Percentiles rank a stretch among this genome's conserved stretches.
Conservation (phyloP, 2,329 filamentous ascomycete species). For the Sclerotinia minor region DNA sequence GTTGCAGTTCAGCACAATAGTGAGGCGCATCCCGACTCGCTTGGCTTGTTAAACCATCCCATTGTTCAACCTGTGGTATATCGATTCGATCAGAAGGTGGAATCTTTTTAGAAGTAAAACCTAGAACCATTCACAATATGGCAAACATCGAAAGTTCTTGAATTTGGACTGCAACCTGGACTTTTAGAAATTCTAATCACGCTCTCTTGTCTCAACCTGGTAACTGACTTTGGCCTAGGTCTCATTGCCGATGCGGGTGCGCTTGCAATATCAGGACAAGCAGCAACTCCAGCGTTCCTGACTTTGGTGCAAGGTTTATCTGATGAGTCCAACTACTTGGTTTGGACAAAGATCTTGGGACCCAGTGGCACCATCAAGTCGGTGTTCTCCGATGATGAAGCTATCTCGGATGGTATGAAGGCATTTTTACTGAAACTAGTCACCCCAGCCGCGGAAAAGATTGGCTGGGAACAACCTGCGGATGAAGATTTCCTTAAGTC, state of each 20-base stretch:
- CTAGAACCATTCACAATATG: neutral
- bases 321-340: slow-evolving; percentile 78
- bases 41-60: neutral
- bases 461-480: slow-evolving; percentile 83
- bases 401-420: slow-evolving; percentile 70
- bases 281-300: slow-evolving; percentile 77
- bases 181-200: neutral
- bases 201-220: neutral
- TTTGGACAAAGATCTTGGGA: slow-evolving; percentile 83
- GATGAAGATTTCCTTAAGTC: slow-evolving; percentile 79
- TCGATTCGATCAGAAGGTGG: neutral
- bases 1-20: neutral
- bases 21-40: neutral
- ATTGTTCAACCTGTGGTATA: neutral
- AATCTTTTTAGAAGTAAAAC: neutral
- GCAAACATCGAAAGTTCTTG: neutral
- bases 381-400: slow-evolving; percentile 77
- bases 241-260: slow-evolving; percentile 88
- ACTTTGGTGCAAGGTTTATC: slow-evolving; percentile 83
- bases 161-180: neutral
- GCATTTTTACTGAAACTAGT: slow-evolving; percentile 79
- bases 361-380: slow-evolving; percentile 75
- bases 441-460: slow-evolving; percentile 68
- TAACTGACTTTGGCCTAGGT: slow-evolving; percentile 28
- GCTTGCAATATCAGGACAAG: slow-evolving; percentile 82